phyloP scores from a whole-genome alignment of 176 grass and related monocot genomes.

The Cocos nucifera region DNA sequence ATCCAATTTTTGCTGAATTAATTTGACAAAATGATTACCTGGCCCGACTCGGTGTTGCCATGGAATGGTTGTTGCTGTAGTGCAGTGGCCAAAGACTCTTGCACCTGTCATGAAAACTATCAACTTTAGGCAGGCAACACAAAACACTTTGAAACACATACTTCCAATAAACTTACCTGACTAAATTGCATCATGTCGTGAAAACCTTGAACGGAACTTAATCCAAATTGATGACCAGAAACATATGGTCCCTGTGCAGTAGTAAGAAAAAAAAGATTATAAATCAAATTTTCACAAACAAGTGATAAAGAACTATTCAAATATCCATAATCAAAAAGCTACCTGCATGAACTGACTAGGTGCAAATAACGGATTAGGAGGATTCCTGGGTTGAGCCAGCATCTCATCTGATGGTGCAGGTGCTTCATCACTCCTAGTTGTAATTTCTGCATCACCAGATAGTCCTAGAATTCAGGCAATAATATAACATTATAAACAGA shows the following conservation, averaged over 20 bases:
- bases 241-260: constrained; percentile 50
- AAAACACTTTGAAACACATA: constrained; percentile 2
- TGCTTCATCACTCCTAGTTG: constrained; percentile 32
- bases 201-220: constrained; percentile 69
- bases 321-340: constrained; percentile 12
- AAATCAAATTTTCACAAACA: neutral
- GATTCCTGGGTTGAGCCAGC: constrained; percentile 48
- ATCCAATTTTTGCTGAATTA: neutral
- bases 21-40: constrained; percentile 31
- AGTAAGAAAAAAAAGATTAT: constrained; percentile 6
- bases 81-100: constrained; percentile 39
- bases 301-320: neutral
- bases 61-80: constrained; percentile 66
- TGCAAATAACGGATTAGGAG: constrained; percentile 51
- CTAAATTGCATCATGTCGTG: constrained; percentile 61
- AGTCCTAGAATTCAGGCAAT: constrained; percentile 22
- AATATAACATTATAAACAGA: constrained; percentile 12
- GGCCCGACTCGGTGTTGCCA: constrained; percentile 43
- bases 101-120: constrained; percentile 37
- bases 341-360: constrained; percentile 82
- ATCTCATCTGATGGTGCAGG: constrained; percentile 39
- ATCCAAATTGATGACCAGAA: constrained; percentile 52
- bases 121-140: neutral
- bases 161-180: constrained; percentile 48
- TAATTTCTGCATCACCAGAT: constrained; percentile 42